A percentile compares a stretch with the other conserved stretches of the same genome.
Conservation (phyloP, 2,329 filamentous ascomycete species). For the Xylariaceae sp. region DNA sequence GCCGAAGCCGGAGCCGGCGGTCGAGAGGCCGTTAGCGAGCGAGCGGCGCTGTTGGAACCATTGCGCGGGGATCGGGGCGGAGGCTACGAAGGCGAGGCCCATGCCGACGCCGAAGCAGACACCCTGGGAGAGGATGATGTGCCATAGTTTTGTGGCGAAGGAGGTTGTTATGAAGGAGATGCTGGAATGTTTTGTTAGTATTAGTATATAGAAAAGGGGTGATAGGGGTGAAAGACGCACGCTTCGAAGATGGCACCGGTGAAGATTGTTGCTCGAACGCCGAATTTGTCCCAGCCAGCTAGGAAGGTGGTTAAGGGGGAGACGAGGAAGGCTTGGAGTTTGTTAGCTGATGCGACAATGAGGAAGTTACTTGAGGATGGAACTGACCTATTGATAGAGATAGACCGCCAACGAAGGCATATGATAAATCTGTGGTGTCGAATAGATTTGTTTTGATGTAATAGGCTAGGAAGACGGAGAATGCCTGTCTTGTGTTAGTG, state of each 20-base stretch:
- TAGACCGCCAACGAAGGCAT: conserved; percentile 72
- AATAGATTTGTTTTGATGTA: conserved; percentile 56
- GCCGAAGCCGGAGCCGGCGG: conserved; percentile 69
- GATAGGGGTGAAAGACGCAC: conserved; percentile 23
- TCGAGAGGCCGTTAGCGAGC: conserved; percentile 62
- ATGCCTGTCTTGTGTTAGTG: conserved; percentile 39
- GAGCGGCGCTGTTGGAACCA: conserved; percentile 67
- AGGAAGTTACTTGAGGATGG: background rate
- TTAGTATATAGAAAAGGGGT: too few species aligned
- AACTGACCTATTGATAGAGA: conserved; percentile 51
- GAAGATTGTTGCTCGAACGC: conserved; percentile 59
- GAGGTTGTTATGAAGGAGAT: conserved; percentile 63
- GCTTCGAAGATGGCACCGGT: conserved; percentile 61
- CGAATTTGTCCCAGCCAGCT: conserved; percentile 50
- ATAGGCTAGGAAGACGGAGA: conserved; percentile 52
- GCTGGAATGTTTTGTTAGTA: conserved; percentile 25
- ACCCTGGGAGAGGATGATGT: conserved; percentile 70
- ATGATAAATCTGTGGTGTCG: conserved; percentile 59
- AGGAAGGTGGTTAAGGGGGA: conserved; percentile 61
- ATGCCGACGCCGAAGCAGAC: conserved; percentile 73
- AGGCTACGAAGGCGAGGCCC: conserved; percentile 69
- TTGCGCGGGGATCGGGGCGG: conserved; percentile 62
- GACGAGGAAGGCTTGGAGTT: conserved; percentile 51
- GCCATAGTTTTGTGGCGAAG: conserved; percentile 65
- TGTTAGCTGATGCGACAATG: background rate